Percentiles rank a stretch among this genome's conserved stretches.
Evolutionary conservation across 345 rosid species (phyloP).

Genomic region (Eucalyptus pauciflora): DNA sequence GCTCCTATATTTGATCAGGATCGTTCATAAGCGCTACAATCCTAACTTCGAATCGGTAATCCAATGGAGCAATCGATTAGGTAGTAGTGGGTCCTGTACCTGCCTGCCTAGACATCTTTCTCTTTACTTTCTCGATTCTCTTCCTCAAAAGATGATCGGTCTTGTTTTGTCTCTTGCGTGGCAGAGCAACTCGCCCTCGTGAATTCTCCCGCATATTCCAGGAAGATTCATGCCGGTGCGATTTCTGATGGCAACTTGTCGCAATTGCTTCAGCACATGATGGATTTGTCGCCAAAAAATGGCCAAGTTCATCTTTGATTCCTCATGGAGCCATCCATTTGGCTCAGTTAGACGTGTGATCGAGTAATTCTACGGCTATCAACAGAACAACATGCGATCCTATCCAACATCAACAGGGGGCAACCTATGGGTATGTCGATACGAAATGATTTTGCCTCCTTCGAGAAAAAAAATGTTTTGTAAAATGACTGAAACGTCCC

Average conservation of each 20-base stretch:
- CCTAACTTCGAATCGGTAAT: background rate
- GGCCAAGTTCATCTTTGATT: background rate
- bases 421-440: background rate
- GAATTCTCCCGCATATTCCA: background rate
- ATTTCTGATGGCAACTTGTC: background rate
- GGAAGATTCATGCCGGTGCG: background rate
- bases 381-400: background rate
- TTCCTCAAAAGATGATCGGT: background rate
- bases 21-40: background rate
- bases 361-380: background rate
- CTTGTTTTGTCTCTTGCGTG: background rate
- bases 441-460: background rate
- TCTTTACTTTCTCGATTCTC: background rate
- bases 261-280: background rate
- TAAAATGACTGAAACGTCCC: background rate
- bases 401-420: background rate
- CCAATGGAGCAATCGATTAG: background rate
- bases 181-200: background rate
- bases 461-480: too few relatives aligned
- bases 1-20: background rate
- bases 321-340: background rate
- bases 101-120: background rate
- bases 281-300: background rate
- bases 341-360: background rate
- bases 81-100: background rate